Evolutionary conservation across 2,329 filamentous ascomycete genomes (phyloP).

Genomic region (Alternaria gaisen): DNA sequence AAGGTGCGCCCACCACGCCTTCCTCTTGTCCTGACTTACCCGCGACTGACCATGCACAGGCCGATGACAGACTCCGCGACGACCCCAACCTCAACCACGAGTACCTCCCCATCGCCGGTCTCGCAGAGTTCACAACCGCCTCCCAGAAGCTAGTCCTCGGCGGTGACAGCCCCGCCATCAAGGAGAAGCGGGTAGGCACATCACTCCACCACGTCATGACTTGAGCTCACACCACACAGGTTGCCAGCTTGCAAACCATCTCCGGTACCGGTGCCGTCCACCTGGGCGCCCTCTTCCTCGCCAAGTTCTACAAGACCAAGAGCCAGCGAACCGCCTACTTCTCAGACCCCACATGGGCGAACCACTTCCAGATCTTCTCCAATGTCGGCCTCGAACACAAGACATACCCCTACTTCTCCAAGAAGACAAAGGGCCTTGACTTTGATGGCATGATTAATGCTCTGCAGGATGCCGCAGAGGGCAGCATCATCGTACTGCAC

Average conservation of each 20-base stretch:
- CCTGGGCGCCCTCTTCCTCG: slow-evolving; percentile 90
- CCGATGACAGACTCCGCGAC: slow-evolving; percentile 85
- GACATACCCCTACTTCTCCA: slow-evolving; percentile 93
- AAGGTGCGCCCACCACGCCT: slow-evolving; percentile 69
- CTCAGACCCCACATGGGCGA: slow-evolving; percentile 96
- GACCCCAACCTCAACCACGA: slow-evolving; percentile 96
- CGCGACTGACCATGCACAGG: slow-evolving; percentile 62
- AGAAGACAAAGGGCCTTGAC: slow-evolving; percentile 88
- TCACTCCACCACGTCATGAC: slow-evolving; percentile 31
- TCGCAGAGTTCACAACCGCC: slow-evolving; percentile 84
- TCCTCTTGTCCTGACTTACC: neutral
- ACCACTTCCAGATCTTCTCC: slow-evolving; percentile 97
- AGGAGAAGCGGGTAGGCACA: slow-evolving; percentile 75
- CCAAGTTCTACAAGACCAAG: slow-evolving; percentile 79
- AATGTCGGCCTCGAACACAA: slow-evolving; percentile 83
- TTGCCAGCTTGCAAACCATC: slow-evolving; percentile 88
- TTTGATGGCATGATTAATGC: slow-evolving; percentile 85
- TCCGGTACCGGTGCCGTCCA: slow-evolving; percentile 97
- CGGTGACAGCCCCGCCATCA: slow-evolving; percentile 77
- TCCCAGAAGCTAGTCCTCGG: slow-evolving; percentile 92
- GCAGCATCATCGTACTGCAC: slow-evolving; percentile 89
- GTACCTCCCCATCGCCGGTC: slow-evolving; percentile 94
- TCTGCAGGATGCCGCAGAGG: slow-evolving; percentile 73
- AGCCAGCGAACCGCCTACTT: slow-evolving; percentile 82
- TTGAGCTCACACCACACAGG: slow-evolving; percentile 53